Evolutionary conservation across 371 early-diverging fungal species (phyloP).

Genomic region (Saksenaea oblongispora): DNA sequence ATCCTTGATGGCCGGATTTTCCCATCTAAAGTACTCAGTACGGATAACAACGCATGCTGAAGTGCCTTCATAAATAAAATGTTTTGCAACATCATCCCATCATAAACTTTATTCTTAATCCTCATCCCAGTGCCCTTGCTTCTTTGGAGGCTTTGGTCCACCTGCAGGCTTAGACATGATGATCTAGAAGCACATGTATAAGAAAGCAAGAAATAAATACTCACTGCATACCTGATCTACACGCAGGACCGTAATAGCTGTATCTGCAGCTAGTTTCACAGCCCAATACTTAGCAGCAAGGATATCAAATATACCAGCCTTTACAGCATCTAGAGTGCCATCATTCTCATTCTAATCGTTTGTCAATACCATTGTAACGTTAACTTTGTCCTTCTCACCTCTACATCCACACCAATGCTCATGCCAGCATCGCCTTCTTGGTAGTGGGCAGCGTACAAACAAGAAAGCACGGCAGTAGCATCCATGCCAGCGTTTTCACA

Average conservation of each 20-base stretch:
- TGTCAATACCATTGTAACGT: background rate
- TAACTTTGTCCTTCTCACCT: conserved; percentile 37
- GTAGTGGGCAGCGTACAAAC: conserved; percentile 94
- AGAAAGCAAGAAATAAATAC: conserved; percentile 3
- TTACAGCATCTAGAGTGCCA: conserved; percentile 78
- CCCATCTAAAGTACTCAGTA: too few relatives aligned
- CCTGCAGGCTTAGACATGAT: conserved; percentile 98
- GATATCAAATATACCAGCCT: conserved; percentile 79
- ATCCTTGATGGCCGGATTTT: too few relatives aligned
- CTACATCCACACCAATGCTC: conserved; percentile 78
- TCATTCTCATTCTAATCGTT: conserved; percentile 60
- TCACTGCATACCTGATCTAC: conserved; percentile 83
- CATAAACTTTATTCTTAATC: conserved; percentile 52
- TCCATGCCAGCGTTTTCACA: conserved; percentile 97
- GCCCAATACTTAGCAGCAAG: conserved; percentile 85
- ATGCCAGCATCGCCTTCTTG: conserved; percentile 55
- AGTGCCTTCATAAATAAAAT: background rate
- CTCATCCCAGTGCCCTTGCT: conserved; percentile 91
- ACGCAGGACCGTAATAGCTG: conserved; percentile 92
- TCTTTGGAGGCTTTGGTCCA: conserved; percentile 92
- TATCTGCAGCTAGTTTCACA: conserved; percentile 87
- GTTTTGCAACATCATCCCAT: conserved; percentile 1
- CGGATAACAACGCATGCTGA: too few relatives aligned
- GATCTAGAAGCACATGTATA: conserved; percentile 51
- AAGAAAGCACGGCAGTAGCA: conserved; percentile 90